Percentiles rank a stretch among this genome's conserved stretches.
These are phyloP conservation scores for Parascedosporium putredinis DNA, from an alignment of 2,329 filamentous ascomycete species.

Conservation along the genomic window DNA sequence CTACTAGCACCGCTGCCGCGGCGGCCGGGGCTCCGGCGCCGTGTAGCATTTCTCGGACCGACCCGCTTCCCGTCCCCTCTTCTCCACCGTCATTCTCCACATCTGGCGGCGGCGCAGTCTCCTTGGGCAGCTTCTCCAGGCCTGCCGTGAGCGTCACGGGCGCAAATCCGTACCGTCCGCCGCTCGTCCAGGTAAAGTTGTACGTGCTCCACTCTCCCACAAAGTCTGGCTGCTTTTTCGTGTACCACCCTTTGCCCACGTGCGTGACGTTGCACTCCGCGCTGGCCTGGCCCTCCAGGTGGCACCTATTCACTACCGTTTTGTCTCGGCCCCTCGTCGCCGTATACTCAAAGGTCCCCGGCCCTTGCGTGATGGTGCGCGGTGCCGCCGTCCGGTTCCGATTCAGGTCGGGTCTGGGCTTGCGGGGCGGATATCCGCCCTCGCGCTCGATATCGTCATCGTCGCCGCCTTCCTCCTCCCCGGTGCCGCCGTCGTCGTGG, in stretches of 20 bases:
- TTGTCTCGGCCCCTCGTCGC: constrained; percentile 14
- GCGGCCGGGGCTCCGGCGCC: background rate
- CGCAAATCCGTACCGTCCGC: constrained; percentile 17
- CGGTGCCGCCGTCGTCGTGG: too few species aligned
- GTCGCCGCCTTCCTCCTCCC: too few species aligned
- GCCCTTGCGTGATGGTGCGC: constrained; percentile 18
- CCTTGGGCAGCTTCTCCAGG: constrained; percentile 12
- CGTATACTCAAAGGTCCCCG: constrained; percentile 17
- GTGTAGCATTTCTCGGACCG: background rate
- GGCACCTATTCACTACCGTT: constrained; percentile 17
- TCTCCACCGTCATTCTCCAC: background rate
- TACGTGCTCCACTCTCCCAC: constrained; percentile 15
- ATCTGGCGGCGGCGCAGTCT: background rate
- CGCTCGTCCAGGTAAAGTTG: constrained; percentile 19
- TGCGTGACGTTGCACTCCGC: constrained; percentile 19
- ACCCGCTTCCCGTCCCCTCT: background rate
- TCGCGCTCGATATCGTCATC: too few species aligned
- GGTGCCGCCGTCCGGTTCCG: constrained; percentile 14
- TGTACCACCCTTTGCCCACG: constrained; percentile 17
- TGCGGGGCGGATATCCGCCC: background rate
- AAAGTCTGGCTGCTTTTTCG: constrained; percentile 10
- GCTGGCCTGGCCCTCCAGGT: constrained; percentile 16
- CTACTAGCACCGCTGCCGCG: background rate
- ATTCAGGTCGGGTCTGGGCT: background rate
- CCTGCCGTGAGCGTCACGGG: constrained; percentile 17